Conservation (phyloP, 2,329 filamentous ascomycete species). For the Calycina herbarum region DNA sequence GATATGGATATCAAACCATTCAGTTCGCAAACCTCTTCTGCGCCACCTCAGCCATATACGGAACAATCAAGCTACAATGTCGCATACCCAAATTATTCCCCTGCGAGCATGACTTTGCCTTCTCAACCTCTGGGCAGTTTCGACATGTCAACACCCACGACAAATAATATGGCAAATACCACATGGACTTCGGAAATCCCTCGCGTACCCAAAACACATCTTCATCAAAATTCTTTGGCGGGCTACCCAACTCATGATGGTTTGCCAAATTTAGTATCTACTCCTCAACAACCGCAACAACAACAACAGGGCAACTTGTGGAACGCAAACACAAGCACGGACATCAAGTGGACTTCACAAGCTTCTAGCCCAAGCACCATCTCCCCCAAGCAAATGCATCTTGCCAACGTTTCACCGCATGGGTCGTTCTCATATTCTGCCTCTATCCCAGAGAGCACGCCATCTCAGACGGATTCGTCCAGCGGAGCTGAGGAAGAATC, state of each 20-base stretch:
- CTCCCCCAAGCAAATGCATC: conserved; percentile 30
- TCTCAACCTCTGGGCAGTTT: conserved; percentile 10
- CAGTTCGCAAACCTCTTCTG: conserved; percentile 4
- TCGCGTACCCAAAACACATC: conserved; percentile 19
- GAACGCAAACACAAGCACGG: conserved; percentile 8
- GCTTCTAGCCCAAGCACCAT: conserved; percentile 25
- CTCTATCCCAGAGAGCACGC: conserved; percentile 24
- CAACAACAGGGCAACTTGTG: conserved; percentile 17
- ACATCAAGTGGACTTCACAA: conserved; percentile 20
- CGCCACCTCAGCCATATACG: neutral
- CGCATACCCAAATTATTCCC: conserved; percentile 23
- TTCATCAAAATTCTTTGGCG: conserved; percentile 16
- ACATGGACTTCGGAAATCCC: conserved; percentile 1
- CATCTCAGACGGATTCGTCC: conserved; percentile 21
- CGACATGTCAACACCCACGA: conserved; percentile 5
- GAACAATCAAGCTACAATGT: neutral
- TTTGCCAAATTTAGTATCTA: conserved; percentile 18
- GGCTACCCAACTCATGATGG: conserved; percentile 20
- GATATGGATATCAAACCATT: conserved; percentile 10
- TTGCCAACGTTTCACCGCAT: conserved; percentile 15
- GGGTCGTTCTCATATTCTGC: conserved; percentile 22
- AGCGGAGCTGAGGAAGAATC: conserved; percentile 17
- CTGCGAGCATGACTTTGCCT: conserved; percentile 16
- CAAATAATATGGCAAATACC: conserved; percentile 4
- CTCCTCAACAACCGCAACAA: conserved; percentile 5